Base-by-base conservation (phyloP, 2,329 filamentous ascomycete genomes). In the Coniochaeta sp. region DNA sequence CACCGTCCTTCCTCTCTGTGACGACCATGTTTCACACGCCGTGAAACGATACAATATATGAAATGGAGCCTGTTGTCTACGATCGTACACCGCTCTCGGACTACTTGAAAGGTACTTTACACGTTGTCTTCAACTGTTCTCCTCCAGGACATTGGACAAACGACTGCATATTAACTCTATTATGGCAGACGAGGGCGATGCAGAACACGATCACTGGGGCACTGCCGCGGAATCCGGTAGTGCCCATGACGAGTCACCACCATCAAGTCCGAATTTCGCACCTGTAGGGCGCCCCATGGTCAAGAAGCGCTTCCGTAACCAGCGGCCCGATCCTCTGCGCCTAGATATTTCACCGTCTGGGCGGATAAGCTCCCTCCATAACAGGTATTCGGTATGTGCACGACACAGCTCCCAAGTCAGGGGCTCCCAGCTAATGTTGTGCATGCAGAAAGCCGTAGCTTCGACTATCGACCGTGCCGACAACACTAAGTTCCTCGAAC, bases 1-100 rank as follows among this genome's bases (percentile, higher is more conserved):
- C 14, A 28, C 26, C 14, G 47, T 6, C n/a, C 24, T n/a, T 30
- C 16, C 22, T 56, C 19, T 22, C 16, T 56, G 10, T 4, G 36
- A 28, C 55, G 55, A 36, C 36, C 55, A 57, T 57, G 55, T 30
- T 24, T 30, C 55, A 44, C 55, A 44, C 55, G 55, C 22, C 34
- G 34, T 44, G 38, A n/a, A 57, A 57, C 55, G 22, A 42, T 4
- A 40, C 36, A 30, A 30, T 30, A 9, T 44, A 57, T 44, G 38
- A 34, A 40, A 95, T 97, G 93, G 93, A 96, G 83, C 86, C 89
- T 70, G 82, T 96, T 69, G 86, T 96, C 68, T 90, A 89, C 76
- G 86, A 95, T 77, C 87, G 92, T 77, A 90, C 90, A 72, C 93
- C 93, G 68, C 82, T 97, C 76, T 92, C 91, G 72, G 87, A 90